A percentile compares a stretch with the other conserved stretches of the same genome.
phyloP scores from a whole-genome alignment of 202 grass and related monocot genomes.

The Elaeis oleifera region DNA sequence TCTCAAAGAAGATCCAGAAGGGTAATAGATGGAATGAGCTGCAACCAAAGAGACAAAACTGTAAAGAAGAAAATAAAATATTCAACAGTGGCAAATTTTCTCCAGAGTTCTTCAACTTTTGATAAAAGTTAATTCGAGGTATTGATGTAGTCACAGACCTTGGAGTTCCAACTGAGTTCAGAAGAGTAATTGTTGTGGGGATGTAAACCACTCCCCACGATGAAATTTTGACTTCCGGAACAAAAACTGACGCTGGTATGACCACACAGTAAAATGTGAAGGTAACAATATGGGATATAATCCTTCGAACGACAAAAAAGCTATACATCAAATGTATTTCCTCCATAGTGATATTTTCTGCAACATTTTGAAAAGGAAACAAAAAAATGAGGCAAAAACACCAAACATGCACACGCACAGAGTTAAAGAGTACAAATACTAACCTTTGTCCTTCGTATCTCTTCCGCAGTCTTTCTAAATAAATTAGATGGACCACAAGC shows the following conservation, averaged over 20 bases:
- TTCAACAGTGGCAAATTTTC: too few species aligned
- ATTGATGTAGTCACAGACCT: slow-evolving; percentile 25
- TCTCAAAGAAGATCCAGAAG: slow-evolving; percentile 62
- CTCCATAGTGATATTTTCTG: slow-evolving; percentile 53
- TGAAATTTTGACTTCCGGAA: slow-evolving; percentile 39
- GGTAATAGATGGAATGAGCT: slow-evolving; percentile 48
- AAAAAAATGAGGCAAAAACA: not conserved
- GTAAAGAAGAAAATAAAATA: not conserved
- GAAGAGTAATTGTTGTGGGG: slow-evolving; percentile 36
- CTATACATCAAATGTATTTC: slow-evolving; percentile 60
- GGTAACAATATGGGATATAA: slow-evolving; percentile 42
- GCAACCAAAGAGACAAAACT: slow-evolving; percentile 9
- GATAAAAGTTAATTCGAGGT: not conserved
- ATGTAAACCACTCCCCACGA: slow-evolving; percentile 41
- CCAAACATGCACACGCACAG: not conserved
- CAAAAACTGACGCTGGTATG: slow-evolving; percentile 38
- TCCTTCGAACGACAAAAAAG: slow-evolving; percentile 55
- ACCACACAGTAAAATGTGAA: slow-evolving; percentile 61
- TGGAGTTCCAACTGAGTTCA: slow-evolving; percentile 51
- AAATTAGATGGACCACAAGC: slow-evolving; percentile 71
- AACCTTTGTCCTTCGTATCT: slow-evolving; percentile 53
- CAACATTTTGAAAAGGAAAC: not conserved
- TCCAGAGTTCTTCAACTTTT: not conserved
- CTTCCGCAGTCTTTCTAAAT: slow-evolving; percentile 53
- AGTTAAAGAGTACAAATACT: not conserved